phyloP scores from a whole-genome alignment of 352 stramenopile genomes.

The Globisporangium perplexum region DNA sequence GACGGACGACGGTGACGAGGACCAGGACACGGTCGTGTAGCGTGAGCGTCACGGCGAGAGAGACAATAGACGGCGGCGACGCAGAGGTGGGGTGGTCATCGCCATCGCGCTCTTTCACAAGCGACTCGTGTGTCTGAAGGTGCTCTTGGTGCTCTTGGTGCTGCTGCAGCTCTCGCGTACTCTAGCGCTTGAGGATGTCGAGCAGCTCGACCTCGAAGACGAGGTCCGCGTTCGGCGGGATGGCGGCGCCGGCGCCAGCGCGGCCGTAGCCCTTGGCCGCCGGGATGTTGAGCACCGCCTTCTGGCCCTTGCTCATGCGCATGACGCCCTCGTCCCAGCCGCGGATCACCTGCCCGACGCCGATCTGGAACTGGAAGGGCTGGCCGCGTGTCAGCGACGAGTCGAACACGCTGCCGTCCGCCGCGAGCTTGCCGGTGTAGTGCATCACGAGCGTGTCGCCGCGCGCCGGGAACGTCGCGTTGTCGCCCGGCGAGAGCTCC shows the following conservation, averaged over 20 bases:
- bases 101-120: too few relatives aligned
- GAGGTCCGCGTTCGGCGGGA: conserved; percentile 91
- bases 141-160: too few relatives aligned
- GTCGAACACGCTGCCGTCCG: conserved; percentile 67
- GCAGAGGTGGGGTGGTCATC: not conserved
- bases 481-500: conserved; percentile 59
- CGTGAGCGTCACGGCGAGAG: not conserved
- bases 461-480: conserved; percentile 49
- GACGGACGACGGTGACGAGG: conserved; percentile 11
- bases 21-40: conserved; percentile 15
- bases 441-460: conserved; percentile 83
- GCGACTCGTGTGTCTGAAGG: too few relatives aligned
- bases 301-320: conserved; percentile 94
- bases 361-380: conserved; percentile 80
- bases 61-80: not conserved
- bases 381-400: conserved; percentile 65
- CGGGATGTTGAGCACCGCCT: conserved; percentile 88
- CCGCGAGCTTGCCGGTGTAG: conserved; percentile 71
- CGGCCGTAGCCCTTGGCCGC: conserved; percentile 91
- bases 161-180: not conserved
- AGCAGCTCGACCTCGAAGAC: conserved; percentile 94
- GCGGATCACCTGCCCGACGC: conserved; percentile 88
- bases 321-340: conserved; percentile 95
- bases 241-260: conserved; percentile 73
- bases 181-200: conserved; percentile 44